Evolutionary conservation across 2,329 filamentous ascomycete species (phyloP).

Genomic region (Stemphylium vesicarium): DNA sequence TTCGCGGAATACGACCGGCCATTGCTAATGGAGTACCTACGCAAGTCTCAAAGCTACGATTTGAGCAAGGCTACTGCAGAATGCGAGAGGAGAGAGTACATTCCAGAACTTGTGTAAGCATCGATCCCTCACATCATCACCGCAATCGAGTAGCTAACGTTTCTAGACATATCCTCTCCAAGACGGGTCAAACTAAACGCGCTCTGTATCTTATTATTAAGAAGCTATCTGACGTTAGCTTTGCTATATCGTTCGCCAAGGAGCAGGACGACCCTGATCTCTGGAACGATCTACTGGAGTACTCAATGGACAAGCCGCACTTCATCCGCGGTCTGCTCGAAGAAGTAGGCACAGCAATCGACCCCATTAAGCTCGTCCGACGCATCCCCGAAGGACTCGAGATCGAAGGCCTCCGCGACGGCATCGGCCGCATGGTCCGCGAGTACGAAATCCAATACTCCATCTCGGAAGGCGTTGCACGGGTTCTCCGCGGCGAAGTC

Average conservation of each 20-base stretch:
- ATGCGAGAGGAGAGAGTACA: slow-evolving; percentile 81
- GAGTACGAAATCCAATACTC: slow-evolving; percentile 96
- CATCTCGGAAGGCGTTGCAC: slow-evolving; percentile 88
- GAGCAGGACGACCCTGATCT: slow-evolving; percentile 89
- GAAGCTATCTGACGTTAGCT: slow-evolving; percentile 85
- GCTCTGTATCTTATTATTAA: slow-evolving; percentile 94
- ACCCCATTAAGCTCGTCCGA: slow-evolving; percentile 87
- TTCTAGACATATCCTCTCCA: slow-evolving; percentile 78
- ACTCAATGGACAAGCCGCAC: slow-evolving; percentile 95
- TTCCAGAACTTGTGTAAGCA: slow-evolving; percentile 80
- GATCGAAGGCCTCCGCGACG: slow-evolving; percentile 87
- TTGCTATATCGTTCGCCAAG: slow-evolving; percentile 93
- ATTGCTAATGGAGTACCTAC: slow-evolving; percentile 85
- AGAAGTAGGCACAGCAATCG: slow-evolving; percentile 91
- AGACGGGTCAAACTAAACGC: slow-evolving; percentile 91
- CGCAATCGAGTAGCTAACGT: slow-evolving; percentile 21
- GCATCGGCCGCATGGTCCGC: slow-evolving; percentile 86
- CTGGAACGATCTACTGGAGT: slow-evolving; percentile 93
- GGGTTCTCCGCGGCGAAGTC: slow-evolving; percentile 86
- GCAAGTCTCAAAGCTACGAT: slow-evolving; percentile 83
- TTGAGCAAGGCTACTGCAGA: slow-evolving; percentile 79
- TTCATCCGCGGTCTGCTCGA: slow-evolving; percentile 93
- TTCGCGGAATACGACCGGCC: slow-evolving; percentile 84
- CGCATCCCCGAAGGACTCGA: slow-evolving; percentile 92
- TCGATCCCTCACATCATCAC: neutral